phyloP scores from a whole-genome alignment of 768 basidiomycete genomes.

The Steccherinum ochraceum region DNA sequence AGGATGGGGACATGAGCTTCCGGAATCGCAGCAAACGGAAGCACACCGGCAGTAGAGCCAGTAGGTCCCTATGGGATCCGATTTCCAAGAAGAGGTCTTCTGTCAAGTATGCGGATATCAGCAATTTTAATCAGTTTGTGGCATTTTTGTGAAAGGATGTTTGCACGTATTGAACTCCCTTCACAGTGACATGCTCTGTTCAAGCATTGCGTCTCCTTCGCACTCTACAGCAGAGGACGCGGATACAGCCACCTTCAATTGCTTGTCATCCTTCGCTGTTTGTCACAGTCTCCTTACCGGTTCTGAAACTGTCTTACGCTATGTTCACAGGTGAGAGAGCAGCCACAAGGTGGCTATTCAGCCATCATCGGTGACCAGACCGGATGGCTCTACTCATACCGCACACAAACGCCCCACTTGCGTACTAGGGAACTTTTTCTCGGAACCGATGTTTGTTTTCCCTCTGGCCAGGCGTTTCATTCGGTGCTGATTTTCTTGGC shows the following conservation, averaged over 20 bases:
- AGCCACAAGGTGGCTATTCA: neutral
- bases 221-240: neutral
- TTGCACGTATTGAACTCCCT: too few species aligned
- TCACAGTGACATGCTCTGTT: neutral
- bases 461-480: neutral
- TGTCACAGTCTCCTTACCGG: neutral
- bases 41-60: too few species aligned
- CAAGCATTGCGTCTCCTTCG: neutral
- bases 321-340: neutral
- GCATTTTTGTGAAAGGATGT: too few species aligned
- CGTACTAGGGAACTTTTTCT: conserved; percentile 6
- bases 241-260: neutral
- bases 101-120: neutral
- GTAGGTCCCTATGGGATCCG: neutral
- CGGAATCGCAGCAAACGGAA: too few species aligned
- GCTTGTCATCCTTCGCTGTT: neutral
- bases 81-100: neutral
- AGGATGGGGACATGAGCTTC: neutral
- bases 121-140: neutral
- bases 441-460: conserved; percentile 2
- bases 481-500: neutral
- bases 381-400: conserved; percentile 8
- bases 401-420: neutral
- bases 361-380: conserved; percentile 5
- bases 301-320: neutral